phyloP scores from a whole-genome alignment of 2,329 filamentous ascomycete species.

The Ceratocystis papillata region DNA sequence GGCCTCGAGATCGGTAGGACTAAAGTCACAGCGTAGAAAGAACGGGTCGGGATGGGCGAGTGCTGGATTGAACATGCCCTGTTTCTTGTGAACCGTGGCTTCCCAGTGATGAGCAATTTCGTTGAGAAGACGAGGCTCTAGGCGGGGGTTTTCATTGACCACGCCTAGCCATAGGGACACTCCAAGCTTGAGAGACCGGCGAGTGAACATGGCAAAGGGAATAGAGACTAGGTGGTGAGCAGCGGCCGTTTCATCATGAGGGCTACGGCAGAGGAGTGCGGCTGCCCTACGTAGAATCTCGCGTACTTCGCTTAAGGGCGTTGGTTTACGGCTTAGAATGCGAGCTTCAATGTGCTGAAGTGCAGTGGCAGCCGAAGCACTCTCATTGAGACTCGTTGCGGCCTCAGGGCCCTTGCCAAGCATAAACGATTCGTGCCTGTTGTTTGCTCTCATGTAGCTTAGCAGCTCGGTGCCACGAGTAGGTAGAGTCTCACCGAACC shows the following conservation, averaged over 20 bases:
- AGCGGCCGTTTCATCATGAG: conserved; percentile 64
- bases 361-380: conserved; percentile 50
- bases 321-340: conserved; percentile 55
- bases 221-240: conserved; percentile 83
- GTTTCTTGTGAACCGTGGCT: conserved; percentile 60
- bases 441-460: conserved; percentile 40
- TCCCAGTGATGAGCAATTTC: conserved; percentile 92
- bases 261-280: conserved; percentile 69
- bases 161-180: conserved; percentile 94
- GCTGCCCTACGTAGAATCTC: conserved; percentile 77
- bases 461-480: conserved; percentile 58
- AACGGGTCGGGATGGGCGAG: conserved; percentile 77
- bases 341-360: conserved; percentile 63
- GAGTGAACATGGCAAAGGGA: conserved; percentile 85
- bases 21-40: conserved; percentile 81
- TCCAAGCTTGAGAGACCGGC: conserved; percentile 89
- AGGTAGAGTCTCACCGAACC: conserved; percentile 66
- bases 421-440: conserved; percentile 43
- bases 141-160: conserved; percentile 84
- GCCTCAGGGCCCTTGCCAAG: conserved; percentile 36
- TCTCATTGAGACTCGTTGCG: conserved; percentile 33
- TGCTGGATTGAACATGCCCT: conserved; percentile 68
- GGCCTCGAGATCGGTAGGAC: conserved; percentile 70
- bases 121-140: conserved; percentile 74
- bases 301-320: conserved; percentile 63